Base-by-base conservation (phyloP, 2,329 filamentous ascomycete genomes). In the Xylariaceae sp. region DNA sequence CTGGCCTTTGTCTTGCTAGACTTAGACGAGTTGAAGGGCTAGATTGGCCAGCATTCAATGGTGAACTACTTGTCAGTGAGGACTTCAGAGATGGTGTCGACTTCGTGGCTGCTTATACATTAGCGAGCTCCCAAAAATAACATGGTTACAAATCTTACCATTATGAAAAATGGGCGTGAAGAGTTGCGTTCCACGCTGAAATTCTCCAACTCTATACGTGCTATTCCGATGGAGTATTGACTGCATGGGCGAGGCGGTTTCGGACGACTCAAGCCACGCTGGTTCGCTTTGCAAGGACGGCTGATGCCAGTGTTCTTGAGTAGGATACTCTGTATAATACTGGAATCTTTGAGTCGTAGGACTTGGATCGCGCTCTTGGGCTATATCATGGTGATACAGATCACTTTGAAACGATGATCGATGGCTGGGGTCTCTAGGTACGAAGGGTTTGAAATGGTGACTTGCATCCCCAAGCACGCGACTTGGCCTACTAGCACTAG, bases 381-480 rank as follows among this genome's bases (percentile, higher is more conserved):
- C 20, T 33, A 39, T 46, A 9, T 40, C 45, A 11, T 50, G 7
- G 23, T 46, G 43, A 21, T 55, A 32, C 9, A 52, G 42, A 21
- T 55, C 51, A 24, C 42, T 57, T 30, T 50, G 47, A 20, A 66
- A 65, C 9, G 58, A 58, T 2, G 66, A 59, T 15, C 16, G 53
- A 36, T 57, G 42, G 3, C 59, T 53, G 13, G 50, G 47, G 16
- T 61, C 57, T 18, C 50, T 63, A 0, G 43, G 29, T 13, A 50
- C 11, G 26, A 62, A 62, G 4, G 63, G 57, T 21, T 61, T 59
- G 39, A 70, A 71, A 48, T 71, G 63, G 51, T 66, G 67, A 24
- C 67, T 70, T 11, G 68, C 67, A 60, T 70, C 68, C 16, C 64
- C 63, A 6, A 70, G 20, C 4, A 70, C 58, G 16, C 66, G 66